phyloP scores from a whole-genome alignment of 495 filamentous ascomycete genomes.

The Penicillium soppii region DNA sequence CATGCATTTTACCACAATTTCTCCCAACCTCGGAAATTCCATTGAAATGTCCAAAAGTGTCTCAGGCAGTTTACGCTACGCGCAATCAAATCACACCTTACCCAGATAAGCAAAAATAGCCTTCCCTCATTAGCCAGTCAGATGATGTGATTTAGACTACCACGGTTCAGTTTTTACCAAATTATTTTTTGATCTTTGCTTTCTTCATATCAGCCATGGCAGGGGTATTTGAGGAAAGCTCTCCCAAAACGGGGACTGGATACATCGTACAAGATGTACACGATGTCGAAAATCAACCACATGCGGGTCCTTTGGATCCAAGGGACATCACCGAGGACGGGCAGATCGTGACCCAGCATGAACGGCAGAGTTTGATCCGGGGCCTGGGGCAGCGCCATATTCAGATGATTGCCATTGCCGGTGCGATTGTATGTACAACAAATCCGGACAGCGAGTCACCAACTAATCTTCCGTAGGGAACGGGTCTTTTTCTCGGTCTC shows the following conservation, averaged over 20 bases:
- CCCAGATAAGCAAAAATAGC: slow-evolving; percentile 10
- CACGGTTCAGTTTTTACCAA: neutral
- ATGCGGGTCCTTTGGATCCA: neutral
- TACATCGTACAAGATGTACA: slow-evolving; percentile 20
- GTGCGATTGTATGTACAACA: slow-evolving; percentile 46
- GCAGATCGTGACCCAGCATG: slow-evolving; percentile 23
- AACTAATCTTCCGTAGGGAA: slow-evolving; percentile 36
- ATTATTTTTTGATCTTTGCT: neutral
- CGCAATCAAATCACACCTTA: neutral
- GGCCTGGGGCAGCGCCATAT: slow-evolving; percentile 49
- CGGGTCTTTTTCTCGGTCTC: slow-evolving; percentile 62
- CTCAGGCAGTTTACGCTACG: neutral
- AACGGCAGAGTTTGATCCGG: slow-evolving; percentile 26
- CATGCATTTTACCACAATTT: neutral
- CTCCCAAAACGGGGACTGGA: slow-evolving; percentile 7
- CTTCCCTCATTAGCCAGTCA: slow-evolving; percentile 14
- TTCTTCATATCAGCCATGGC: slow-evolving; percentile 9
- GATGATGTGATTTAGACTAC: slow-evolving; percentile 19
- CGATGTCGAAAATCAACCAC: slow-evolving; percentile 22
- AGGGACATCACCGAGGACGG: slow-evolving; percentile 10
- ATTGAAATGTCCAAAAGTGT: no score
- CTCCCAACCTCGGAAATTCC: neutral
- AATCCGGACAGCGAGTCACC: neutral
- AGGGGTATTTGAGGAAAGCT: slow-evolving; percentile 4
- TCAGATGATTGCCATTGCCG: slow-evolving; percentile 59